phyloP scores from a whole-genome alignment of 108 stramenopile genomes.

The Stephanodiscus triporus region DNA sequence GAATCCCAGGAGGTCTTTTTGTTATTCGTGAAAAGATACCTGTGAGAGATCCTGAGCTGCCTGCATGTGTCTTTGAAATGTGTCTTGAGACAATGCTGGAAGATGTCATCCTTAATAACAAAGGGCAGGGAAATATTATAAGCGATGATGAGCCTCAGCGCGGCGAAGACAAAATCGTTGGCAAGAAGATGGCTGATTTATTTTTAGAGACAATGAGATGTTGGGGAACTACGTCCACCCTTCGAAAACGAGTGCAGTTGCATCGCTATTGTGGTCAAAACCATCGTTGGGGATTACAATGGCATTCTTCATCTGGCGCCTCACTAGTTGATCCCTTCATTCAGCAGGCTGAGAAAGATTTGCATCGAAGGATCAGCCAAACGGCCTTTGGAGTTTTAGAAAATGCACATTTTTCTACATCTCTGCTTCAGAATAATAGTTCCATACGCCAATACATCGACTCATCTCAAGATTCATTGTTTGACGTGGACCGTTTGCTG shows the following conservation, averaged over 20 bases:
- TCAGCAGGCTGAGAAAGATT: constrained; percentile 41
- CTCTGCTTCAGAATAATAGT: background rate
- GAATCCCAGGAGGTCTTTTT: constrained; percentile 77
- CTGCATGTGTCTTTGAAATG: constrained; percentile 62
- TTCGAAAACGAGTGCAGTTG: constrained; percentile 67
- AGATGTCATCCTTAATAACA: constrained; percentile 47
- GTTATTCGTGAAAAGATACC: constrained; percentile 70
- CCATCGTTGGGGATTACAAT: constrained; percentile 13
- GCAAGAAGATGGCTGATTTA: constrained; percentile 57
- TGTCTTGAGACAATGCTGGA: constrained; percentile 63
- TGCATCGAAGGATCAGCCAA: constrained; percentile 47
- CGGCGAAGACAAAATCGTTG: constrained; percentile 3
- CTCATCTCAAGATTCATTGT: constrained; percentile 43
- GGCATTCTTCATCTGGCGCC: constrained; percentile 15
- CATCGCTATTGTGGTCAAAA: constrained; percentile 47
- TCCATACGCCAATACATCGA: constrained; percentile 39
- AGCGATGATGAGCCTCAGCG: background rate
- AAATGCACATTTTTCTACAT: constrained; percentile 10
- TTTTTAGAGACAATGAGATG: constrained; percentile 67
- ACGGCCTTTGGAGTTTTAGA: constrained; percentile 47
- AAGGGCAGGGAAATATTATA: background rate
- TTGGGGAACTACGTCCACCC: constrained; percentile 76
- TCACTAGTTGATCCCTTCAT: constrained; percentile 16
- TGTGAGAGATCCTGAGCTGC: constrained; percentile 79
- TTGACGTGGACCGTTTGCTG: constrained; percentile 35